A percentile compares a stretch with the other conserved stretches of the same genome.
Evolutionary conservation across 805 yeast species (phyloP).

Genomic region (Pichia californica): DNA sequence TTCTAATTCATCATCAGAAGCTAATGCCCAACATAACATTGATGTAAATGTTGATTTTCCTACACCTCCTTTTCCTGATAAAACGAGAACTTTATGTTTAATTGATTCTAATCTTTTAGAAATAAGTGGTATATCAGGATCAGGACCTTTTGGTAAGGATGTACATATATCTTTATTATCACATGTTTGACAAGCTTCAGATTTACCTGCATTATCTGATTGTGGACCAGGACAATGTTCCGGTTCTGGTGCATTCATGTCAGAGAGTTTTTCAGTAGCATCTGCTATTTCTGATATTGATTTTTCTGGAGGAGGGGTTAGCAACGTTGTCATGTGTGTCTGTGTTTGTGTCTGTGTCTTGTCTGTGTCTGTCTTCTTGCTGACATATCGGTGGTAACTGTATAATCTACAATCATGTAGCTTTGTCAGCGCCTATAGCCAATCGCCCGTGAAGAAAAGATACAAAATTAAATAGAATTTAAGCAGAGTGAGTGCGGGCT

Average conservation of each 20-base stretch:
- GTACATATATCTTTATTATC: slow-evolving; percentile 90
- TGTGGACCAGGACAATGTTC: slow-evolving; percentile 99
- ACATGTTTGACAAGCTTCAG: slow-evolving; percentile 92
- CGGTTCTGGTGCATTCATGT: slow-evolving; percentile 68
- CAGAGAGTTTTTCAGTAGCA: background rate
- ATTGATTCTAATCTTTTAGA: slow-evolving; percentile 55
- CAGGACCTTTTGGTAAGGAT: slow-evolving; percentile 82
- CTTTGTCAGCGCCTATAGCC: no score
- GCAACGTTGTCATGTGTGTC: background rate
- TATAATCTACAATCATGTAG: no score
- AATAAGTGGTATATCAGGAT: slow-evolving; percentile 81
- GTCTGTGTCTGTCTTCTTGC: no score
- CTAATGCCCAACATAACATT: slow-evolving; percentile 94
- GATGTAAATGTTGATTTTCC: slow-evolving; percentile 96
- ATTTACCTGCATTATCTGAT: slow-evolving; percentile 86
- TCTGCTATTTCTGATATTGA: no score
- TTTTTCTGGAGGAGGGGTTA: slow-evolving; percentile 3
- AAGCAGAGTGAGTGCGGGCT: no score
- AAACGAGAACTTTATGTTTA: slow-evolving; percentile 71
- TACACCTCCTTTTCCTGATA: slow-evolving; percentile 91
- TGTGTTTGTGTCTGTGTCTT: no score
- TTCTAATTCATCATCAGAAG: slow-evolving; percentile 73
- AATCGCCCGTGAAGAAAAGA: no score
- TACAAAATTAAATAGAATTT: no score
- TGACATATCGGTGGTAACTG: no score